Base-by-base conservation (phyloP, 2,329 filamentous ascomycete species). In the Sordariomycetes sp. region DNA sequence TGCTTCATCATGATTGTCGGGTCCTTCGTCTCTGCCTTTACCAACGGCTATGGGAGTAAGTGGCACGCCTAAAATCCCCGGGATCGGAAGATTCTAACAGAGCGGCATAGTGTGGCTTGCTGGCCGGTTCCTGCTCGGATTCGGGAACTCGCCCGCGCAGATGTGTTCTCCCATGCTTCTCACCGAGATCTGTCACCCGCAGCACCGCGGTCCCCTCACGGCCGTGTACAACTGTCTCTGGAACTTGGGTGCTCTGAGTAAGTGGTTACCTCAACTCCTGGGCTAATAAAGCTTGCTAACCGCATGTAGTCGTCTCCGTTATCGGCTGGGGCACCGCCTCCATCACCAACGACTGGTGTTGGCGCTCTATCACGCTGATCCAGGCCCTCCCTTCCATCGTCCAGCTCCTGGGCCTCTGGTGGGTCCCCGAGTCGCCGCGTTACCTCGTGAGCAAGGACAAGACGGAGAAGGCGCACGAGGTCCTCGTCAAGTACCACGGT, bases 141-240 rank as follows among this genome's bases (percentile, higher is more conserved):
- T 89, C 62, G 84, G 84, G 52, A 84, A 84, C 70, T 81, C 79
- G 54, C 70, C 86, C 53, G 74, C 82, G 0, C 82, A 86, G 63
- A 79, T 84, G 70, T 76, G 79, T 3, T 83, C 82, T 13, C 83
- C 83, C 2, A 72, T 86, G 55, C 74, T 86, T 8, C 74, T 86
- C 10, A 81, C 80, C 3, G 84, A 87, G 70, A 77, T 87, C 59
- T 81, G 78, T 68, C 84, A 87, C 64, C 83, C 84, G 32, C 83
- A 86, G 64, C 83, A 87, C 65, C 80, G 84, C 64, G 83, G 77
- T 28, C 78, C 78, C 35, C 75, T 86, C 53, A 86, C 82, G 1
- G 76, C 83, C 13, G 75, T 86, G 58, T 86, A 86, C 69, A 86
- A 86, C 68, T 85, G 80, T 62, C 68, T 86, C 55, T 87, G 82